A percentile compares a stretch with the other conserved stretches of the same genome.
Conservation (phyloP, 306 rosid species). For the Citrullus amarus region DNA sequence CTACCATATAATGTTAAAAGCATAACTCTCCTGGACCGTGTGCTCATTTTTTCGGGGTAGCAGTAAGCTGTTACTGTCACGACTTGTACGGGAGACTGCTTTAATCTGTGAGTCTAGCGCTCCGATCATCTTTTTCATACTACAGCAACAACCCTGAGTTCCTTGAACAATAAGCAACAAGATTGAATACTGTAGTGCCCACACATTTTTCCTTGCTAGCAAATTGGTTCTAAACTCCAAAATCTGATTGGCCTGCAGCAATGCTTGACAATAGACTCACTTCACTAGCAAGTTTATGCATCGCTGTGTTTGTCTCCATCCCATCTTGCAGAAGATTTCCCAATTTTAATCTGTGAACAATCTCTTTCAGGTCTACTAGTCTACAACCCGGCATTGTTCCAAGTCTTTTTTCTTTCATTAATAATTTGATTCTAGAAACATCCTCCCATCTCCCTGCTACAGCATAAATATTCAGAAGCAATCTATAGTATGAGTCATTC, state of each 20-base stretch:
- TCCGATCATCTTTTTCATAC: background rate
- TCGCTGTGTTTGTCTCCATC: slow-evolving; percentile 4
- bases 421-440: slow-evolving; percentile 36
- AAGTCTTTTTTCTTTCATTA: slow-evolving; percentile 33
- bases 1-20: background rate
- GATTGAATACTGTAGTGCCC: background rate
- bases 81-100: background rate
- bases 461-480: slow-evolving; percentile 53
- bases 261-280: background rate
- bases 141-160: background rate
- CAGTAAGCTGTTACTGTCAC: background rate
- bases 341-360: slow-evolving; percentile 45
- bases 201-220: background rate
- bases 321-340: slow-evolving; percentile 21
- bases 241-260: background rate
- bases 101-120: background rate
- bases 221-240: background rate
- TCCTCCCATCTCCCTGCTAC: slow-evolving; percentile 60
- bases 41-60: background rate
- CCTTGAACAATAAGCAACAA: background rate
- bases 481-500: slow-evolving; percentile 37
- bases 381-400: slow-evolving; percentile 44
- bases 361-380: slow-evolving; percentile 53
- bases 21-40: background rate
- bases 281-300: slow-evolving; percentile 3